phyloP scores from a whole-genome alignment of 169 alveolate genomes.

The Eimeria sp. region DNA sequence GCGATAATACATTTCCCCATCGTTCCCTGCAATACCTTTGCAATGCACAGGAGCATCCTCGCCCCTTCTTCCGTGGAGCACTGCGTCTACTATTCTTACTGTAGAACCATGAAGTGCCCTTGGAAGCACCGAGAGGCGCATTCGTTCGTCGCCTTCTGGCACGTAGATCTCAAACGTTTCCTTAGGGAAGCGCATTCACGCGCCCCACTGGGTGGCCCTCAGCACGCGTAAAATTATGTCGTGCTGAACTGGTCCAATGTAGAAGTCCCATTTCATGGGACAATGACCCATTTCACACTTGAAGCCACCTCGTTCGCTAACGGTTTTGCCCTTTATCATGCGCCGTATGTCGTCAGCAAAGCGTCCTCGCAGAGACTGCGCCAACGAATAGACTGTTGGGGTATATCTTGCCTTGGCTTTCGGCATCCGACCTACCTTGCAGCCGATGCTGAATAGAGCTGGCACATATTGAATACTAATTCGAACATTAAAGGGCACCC shows the following conservation, averaged over 20 bases:
- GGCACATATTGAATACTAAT: neutral
- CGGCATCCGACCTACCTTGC: neutral
- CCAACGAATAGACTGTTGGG: too few relatives aligned
- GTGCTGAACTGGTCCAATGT: neutral
- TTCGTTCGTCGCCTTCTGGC: neutral
- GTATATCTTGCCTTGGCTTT: too few relatives aligned
- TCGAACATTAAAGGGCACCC: neutral
- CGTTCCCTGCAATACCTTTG: neutral
- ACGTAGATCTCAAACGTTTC: too few relatives aligned
- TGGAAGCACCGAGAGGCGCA: neutral
- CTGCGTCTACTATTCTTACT: neutral
- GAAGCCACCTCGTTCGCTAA: too few relatives aligned
- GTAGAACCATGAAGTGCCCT: too few relatives aligned
- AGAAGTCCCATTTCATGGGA: neutral
- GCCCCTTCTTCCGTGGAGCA: neutral
- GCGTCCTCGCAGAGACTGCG: too few relatives aligned
- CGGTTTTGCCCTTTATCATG: too few relatives aligned
- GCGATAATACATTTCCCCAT: neutral
- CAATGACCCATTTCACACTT: neutral
- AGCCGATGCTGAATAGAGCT: neutral
- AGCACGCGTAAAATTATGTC: neutral
- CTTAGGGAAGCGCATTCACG: too few relatives aligned
- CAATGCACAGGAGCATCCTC: neutral
- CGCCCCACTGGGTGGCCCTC: neutral
- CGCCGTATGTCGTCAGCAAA: too few relatives aligned